Conservation (phyloP, 768 basidiomycete genomes). For the Coprinopsis strossmayeri region DNA sequence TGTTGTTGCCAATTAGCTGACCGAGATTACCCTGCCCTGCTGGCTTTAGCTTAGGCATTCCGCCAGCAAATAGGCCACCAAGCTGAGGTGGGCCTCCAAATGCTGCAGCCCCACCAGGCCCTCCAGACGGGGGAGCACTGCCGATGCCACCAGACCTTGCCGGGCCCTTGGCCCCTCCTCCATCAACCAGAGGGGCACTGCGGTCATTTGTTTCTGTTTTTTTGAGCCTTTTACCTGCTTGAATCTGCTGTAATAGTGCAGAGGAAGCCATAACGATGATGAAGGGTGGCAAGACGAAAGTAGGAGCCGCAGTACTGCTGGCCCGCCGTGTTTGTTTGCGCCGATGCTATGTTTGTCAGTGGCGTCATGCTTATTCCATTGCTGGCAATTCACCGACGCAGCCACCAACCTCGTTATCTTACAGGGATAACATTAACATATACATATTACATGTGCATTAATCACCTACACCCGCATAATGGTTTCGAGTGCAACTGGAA, state of each 20-base stretch:
- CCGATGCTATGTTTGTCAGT: conserved; percentile 6
- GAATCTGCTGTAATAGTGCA: conserved; percentile 76
- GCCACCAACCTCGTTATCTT: no score
- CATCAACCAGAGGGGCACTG: conserved; percentile 60
- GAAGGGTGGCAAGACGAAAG: background rate
- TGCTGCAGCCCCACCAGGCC: conserved; percentile 9
- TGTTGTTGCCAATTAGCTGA: no score
- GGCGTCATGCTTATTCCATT: background rate
- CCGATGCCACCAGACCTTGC: conserved; percentile 3
- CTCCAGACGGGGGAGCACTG: conserved; percentile 8
- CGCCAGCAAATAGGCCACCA: conserved; percentile 82
- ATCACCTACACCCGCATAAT: no score
- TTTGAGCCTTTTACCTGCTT: conserved; percentile 75
- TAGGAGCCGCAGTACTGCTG: background rate
- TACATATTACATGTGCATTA: no score
- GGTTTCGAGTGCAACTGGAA: background rate
- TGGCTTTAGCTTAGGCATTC: conserved; percentile 86
- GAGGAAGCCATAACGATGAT: conserved; percentile 55
- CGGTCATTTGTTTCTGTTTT: conserved; percentile 81
- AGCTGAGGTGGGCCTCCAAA: conserved; percentile 58
- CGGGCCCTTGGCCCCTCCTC: conserved; percentile 22
- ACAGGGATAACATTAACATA: no score
- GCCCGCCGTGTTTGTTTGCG: conserved; percentile 4
- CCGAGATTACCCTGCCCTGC: conserved; percentile 57
- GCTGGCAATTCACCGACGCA: background rate